Evolutionary conservation across 768 basidiomycete genomes (phyloP), one percentile per base, ranked within the genome.

Genomic region (Cystofilobasidium bisporidii): DNA sequence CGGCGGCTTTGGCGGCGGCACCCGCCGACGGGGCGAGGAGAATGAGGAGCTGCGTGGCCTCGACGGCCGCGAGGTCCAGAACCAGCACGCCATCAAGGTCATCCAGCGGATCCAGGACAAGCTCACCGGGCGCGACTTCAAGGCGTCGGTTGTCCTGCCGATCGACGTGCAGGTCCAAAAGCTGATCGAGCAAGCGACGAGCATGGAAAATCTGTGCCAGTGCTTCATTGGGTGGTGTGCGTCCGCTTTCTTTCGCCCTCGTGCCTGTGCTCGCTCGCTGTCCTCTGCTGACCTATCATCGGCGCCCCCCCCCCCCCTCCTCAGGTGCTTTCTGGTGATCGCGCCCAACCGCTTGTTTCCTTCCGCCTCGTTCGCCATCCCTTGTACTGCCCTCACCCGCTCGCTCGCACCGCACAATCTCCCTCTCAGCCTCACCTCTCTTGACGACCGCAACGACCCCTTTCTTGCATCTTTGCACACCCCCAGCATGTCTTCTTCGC

Each of bases 41-140:
- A 91, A 88, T 69, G 88, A 93, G 73, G 94, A 94, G 66, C 86
- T 96, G 77, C 89, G 87, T 36, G 50, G 82, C 82, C 75, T 85
- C 83, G 64, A 81, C 80, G 71, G 87, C 85, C 76, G 70, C 30
- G 96, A 97, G 78, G 85, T 90, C 67, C 86, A 91, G 71, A 98
- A 98, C 73, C 87, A 89, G 72, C 83, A 87, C 47, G 96, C 94
- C 0, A 77, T 98, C 24, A 84, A 85, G 58, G 96, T 98, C 36
- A 93, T 93, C 76, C 91, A 91, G 72, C 87, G 96, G 48, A 93
- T 99, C 10, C 86, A 93, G 75, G 83, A 93, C 75, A 99, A 99
- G 79, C 82, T 99, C 65, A 96, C 89, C 63, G 91, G 90, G 28
- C 86, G 85, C 64, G 96, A 99, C 75, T 98, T 98, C 80, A 89